phyloP scores from a whole-genome alignment of 805 yeast species.

The Pichia thaimueangensis region DNA sequence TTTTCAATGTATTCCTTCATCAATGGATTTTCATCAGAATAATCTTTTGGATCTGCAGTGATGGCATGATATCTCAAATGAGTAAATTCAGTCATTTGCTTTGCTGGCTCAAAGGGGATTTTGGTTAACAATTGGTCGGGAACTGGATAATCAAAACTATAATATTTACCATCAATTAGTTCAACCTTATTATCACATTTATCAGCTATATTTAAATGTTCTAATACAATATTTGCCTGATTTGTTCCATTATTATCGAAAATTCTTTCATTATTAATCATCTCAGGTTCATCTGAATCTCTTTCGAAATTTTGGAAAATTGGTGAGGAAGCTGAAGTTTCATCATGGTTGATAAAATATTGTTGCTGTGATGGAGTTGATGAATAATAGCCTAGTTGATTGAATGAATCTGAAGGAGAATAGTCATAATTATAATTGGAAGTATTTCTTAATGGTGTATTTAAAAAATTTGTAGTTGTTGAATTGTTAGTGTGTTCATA shows the following conservation, averaged over 20 bases:
- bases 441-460: constrained; percentile 3
- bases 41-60: constrained; percentile 83
- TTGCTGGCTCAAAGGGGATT: constrained; percentile 38
- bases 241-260: constrained; percentile 12
- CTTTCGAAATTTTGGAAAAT: constrained; percentile 24
- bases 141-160: constrained; percentile 79
- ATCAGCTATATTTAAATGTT: constrained; percentile 21
- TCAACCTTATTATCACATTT: constrained; percentile 35
- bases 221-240: constrained; percentile 13
- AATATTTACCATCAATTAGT: constrained; percentile 61
- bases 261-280: constrained; percentile 14
- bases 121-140: constrained; percentile 51
- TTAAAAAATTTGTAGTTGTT: constrained; percentile 2
- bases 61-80: constrained; percentile 90
- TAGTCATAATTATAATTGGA: constrained; percentile 5
- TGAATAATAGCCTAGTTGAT: constrained; percentile 5
- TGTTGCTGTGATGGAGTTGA: background rate
- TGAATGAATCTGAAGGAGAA: constrained; percentile 11
- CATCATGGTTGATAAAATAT: background rate
- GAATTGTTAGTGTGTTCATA: constrained; percentile 5
- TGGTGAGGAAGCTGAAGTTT: background rate
- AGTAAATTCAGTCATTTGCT: constrained; percentile 44
- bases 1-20: constrained; percentile 21
- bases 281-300: constrained; percentile 26
- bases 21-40: constrained; percentile 49